phyloP scores from a whole-genome alignment of 164 flowering plant species.

The Berberis thunbergii region DNA sequence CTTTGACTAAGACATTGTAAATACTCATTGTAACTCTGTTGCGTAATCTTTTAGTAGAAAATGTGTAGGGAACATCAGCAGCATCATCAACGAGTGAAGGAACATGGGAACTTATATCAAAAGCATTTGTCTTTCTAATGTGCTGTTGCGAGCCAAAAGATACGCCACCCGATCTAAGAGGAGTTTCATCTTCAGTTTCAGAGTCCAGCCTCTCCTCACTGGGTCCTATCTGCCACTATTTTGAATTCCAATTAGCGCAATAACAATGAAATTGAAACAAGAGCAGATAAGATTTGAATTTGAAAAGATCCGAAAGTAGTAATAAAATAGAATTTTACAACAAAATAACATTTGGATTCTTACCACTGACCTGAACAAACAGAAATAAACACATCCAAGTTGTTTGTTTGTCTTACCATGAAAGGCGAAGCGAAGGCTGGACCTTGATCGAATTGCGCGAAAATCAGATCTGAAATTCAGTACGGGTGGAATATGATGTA shows the following conservation, averaged over 20 bases:
- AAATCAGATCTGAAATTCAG: no score
- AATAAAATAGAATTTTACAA: no score
- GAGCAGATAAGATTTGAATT: no score
- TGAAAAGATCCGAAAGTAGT: no score
- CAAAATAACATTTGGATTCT: not conserved
- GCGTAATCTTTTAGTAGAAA: slow-evolving; percentile 25
- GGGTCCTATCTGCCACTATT: slow-evolving; percentile 10
- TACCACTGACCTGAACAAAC: not conserved
- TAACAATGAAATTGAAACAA: no score
- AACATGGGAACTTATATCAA: slow-evolving; percentile 23
- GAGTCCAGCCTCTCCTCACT: slow-evolving; percentile 10
- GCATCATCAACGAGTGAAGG: slow-evolving; percentile 16
- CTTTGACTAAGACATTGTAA: slow-evolving; percentile 44
- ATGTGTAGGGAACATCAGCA: slow-evolving; percentile 18
- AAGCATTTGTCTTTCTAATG: slow-evolving; percentile 25
- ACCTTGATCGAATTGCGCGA: no score
- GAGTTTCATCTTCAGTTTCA: slow-evolving; percentile 32
- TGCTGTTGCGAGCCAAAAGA: slow-evolving; percentile 26
- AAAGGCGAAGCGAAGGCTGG: no score
- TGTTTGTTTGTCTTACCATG: no score
- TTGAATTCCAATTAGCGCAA: not conserved
- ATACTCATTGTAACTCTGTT: slow-evolving; percentile 31
- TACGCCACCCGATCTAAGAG: slow-evolving; percentile 32
- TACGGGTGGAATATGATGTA: no score
- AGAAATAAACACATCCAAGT: not conserved